Percentiles rank a stretch among this genome's conserved stretches.
These are phyloP conservation scores for Choiromyces venosus DNA, from an alignment of 495 filamentous ascomycete species.

Conservation along the genomic window DNA sequence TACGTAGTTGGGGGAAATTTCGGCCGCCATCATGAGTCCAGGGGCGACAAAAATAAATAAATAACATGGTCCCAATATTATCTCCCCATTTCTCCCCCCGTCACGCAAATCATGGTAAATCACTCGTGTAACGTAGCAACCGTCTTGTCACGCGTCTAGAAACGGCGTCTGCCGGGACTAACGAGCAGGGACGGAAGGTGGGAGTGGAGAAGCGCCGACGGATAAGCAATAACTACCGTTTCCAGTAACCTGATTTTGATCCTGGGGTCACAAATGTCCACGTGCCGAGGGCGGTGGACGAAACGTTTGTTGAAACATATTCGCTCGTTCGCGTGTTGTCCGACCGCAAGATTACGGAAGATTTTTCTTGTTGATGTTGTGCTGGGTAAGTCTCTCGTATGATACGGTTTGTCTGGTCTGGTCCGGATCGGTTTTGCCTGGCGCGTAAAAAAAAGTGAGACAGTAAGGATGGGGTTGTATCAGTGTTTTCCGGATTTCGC, in stretches of 20 bases:
- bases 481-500: not conserved
- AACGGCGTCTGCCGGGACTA: not conserved
- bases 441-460: not conserved
- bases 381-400: too few relatives aligned
- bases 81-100: not conserved
- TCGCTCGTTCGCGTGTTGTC: not conserved
- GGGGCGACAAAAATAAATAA: not conserved
- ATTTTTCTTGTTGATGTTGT: not conserved
- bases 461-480: not conserved
- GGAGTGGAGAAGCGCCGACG: not conserved
- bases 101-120: not conserved
- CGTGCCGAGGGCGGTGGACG: not conserved
- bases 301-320: too few relatives aligned
- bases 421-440: not conserved
- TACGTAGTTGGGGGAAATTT: not conserved
- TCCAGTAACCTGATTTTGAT: not conserved
- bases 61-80: not conserved
- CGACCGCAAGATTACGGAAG: not conserved
- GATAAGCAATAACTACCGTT: not conserved
- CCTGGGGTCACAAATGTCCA: not conserved
- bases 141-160: too few relatives aligned
- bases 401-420: not conserved
- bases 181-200: too few relatives aligned
- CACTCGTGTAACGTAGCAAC: not conserved
- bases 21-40: not conserved